phyloP scores from a whole-genome alignment of 2,329 filamentous ascomycete species.

The Shiraia sp. region DNA sequence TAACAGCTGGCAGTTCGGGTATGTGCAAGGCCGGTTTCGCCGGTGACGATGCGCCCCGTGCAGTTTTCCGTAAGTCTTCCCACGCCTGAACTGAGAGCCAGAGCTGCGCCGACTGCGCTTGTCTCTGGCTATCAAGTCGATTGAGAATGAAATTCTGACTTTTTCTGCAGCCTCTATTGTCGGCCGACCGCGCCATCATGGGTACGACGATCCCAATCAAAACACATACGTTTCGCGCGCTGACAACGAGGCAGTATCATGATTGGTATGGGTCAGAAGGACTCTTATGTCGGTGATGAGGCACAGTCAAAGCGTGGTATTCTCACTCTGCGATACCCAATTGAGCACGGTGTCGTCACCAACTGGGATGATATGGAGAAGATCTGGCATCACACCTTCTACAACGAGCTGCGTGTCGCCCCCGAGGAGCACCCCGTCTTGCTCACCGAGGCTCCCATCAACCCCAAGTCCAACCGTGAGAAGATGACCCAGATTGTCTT shows the following conservation, averaged over 20 bases:
- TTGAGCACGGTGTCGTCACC: slow-evolving; percentile 99
- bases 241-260: slow-evolving; percentile 77
- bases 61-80: slow-evolving; percentile 95
- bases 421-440: slow-evolving; percentile 99
- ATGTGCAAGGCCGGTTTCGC: slow-evolving; percentile 99
- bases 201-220: slow-evolving; percentile 65
- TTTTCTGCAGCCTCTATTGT: slow-evolving; percentile 86
- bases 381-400: slow-evolving; percentile 99
- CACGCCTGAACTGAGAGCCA: slow-evolving; percentile 8
- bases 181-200: slow-evolving; percentile 99
- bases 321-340: slow-evolving; percentile 98
- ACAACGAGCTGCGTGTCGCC: slow-evolving; percentile 99
- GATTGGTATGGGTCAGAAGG: slow-evolving; percentile 99
- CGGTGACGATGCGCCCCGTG: slow-evolving; percentile 99
- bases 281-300: slow-evolving; percentile 99
- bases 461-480: slow-evolving; percentile 99
- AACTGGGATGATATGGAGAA: slow-evolving; percentile 99
- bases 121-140: slow-evolving; percentile 2
- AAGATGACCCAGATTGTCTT: slow-evolving; percentile 99
- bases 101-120: slow-evolving; percentile 15
- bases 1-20: slow-evolving; percentile 76
- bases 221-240: slow-evolving; percentile 32
- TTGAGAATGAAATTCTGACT: slow-evolving; percentile 33
- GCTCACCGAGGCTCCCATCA: slow-evolving; percentile 99
- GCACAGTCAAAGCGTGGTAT: slow-evolving; percentile 99